Percentiles rank a stretch among this genome's conserved stretches.
Evolutionary conservation across 352 stramenopile species (phyloP).

Genomic region (Phytophthora nicotianae): DNA sequence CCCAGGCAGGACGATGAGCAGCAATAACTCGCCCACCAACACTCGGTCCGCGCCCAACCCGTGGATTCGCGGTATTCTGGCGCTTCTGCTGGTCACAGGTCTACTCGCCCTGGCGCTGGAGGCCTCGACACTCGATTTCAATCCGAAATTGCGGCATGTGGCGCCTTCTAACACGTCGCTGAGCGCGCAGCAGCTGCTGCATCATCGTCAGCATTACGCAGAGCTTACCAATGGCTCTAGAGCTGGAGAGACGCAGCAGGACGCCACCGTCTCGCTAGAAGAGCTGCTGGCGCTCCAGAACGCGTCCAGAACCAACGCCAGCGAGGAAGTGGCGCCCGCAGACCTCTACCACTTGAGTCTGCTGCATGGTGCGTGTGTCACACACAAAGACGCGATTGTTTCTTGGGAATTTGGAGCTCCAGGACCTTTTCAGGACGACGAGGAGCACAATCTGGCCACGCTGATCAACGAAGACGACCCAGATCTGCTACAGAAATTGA

Average conservation of each 20-base stretch:
- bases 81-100: slow-evolving; percentile 35
- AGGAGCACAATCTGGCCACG: slow-evolving; percentile 25
- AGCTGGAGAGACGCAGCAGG: background rate
- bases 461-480: slow-evolving; percentile 43
- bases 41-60: slow-evolving; percentile 6
- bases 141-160: slow-evolving; percentile 31
- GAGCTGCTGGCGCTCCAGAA: slow-evolving; percentile 20
- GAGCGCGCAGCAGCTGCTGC: slow-evolving; percentile 20
- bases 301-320: slow-evolving; percentile 7
- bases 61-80: slow-evolving; percentile 38
- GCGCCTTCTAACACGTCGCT: slow-evolving; percentile 11
- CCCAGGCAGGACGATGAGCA: slow-evolving; percentile 6
- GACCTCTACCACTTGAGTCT: slow-evolving; percentile 58
- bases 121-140: slow-evolving; percentile 39
- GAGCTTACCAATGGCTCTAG: background rate
- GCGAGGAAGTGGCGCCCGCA: slow-evolving; percentile 29
- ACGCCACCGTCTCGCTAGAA: slow-evolving; percentile 23
- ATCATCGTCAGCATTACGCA: background rate
- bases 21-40: background rate
- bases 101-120: slow-evolving; percentile 37
- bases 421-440: slow-evolving; percentile 18
- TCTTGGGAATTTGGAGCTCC: slow-evolving; percentile 46
- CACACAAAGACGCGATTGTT: slow-evolving; percentile 53
- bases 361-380: slow-evolving; percentile 53
- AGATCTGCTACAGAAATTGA: slow-evolving; percentile 48